Evolutionary conservation across 371 early-diverging fungal species (phyloP).

Genomic region (Rhizomucor pusillus): DNA sequence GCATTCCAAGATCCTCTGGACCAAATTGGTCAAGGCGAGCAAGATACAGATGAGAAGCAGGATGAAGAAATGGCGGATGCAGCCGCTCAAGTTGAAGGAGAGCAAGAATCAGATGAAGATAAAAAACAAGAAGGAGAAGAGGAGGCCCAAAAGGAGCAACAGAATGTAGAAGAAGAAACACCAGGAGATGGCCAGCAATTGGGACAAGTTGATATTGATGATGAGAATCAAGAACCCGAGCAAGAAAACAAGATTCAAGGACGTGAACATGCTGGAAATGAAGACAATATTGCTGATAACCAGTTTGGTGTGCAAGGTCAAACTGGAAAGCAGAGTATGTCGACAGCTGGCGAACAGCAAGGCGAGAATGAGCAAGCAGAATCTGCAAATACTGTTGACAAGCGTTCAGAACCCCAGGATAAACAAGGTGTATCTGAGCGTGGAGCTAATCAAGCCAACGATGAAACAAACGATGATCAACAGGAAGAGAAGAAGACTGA

Average conservation of each 20-base stretch:
- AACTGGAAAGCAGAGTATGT: constrained; percentile 54
- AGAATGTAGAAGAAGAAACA: constrained; percentile 42
- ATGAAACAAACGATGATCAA: constrained; percentile 19
- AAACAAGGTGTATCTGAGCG: constrained; percentile 37
- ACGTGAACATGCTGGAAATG: constrained; percentile 46
- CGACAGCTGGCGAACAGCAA: constrained; percentile 34
- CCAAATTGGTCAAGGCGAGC: constrained; percentile 17
- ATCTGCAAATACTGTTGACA: constrained; percentile 28
- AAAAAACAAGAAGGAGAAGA: constrained; percentile 45
- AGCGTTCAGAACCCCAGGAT: constrained; percentile 30
- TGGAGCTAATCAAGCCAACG: constrained; percentile 42
- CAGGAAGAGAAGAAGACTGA: constrained; percentile 27
- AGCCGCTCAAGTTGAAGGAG: constrained; percentile 16
- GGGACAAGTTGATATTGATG: constrained; percentile 26
- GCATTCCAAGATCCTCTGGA: constrained; percentile 44
- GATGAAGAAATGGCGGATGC: constrained; percentile 39
- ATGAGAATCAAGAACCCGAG: constrained; percentile 34
- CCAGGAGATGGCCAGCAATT: constrained; percentile 48
- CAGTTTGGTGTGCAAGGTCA: constrained; percentile 73
- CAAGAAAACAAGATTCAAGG: constrained; percentile 36
- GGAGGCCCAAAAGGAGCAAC: constrained; percentile 30
- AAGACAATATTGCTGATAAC: constrained; percentile 52
- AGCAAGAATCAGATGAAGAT: constrained; percentile 20
- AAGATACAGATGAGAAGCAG: constrained; percentile 16
- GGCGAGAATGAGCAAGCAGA: constrained; percentile 36